phyloP scores from a whole-genome alignment of 2,329 filamentous ascomycete species.

The Truncatella angustata region DNA sequence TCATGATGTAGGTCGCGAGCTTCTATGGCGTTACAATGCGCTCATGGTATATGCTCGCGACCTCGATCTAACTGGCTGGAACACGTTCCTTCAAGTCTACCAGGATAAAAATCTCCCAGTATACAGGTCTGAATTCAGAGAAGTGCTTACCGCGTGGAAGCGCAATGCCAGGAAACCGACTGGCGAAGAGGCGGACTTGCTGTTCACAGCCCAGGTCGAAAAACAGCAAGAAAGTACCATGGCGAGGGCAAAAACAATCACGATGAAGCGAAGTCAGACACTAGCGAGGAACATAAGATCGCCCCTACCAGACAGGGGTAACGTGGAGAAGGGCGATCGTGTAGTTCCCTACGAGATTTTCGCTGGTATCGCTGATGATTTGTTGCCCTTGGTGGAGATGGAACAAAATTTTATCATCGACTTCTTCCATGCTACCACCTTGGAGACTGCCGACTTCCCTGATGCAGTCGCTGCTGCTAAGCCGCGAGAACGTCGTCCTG shows the following conservation, averaged over 20 bases:
- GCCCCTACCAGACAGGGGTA: slow-evolving; percentile 54
- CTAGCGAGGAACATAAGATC: slow-evolving; percentile 71
- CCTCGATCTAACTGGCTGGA: slow-evolving; percentile 79
- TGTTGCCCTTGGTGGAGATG: slow-evolving; percentile 79
- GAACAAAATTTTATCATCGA: slow-evolving; percentile 98
- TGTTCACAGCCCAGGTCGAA: slow-evolving; percentile 83
- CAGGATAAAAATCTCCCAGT: slow-evolving; percentile 72
- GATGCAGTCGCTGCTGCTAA: slow-evolving; percentile 68
- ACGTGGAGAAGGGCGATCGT: slow-evolving; percentile 61
- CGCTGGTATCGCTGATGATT: slow-evolving; percentile 73
- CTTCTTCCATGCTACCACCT: slow-evolving; percentile 91
- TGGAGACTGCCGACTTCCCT: slow-evolving; percentile 77
- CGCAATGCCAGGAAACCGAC: slow-evolving; percentile 71
- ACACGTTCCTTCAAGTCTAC: slow-evolving; percentile 75
- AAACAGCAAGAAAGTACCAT: slow-evolving; percentile 79
- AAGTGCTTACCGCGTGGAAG: slow-evolving; percentile 77
- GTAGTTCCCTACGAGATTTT: slow-evolving; percentile 81
- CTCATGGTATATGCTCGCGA: slow-evolving; percentile 87
- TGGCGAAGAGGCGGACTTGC: slow-evolving; percentile 75
- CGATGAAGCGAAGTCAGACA: slow-evolving; percentile 90
- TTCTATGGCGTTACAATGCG: slow-evolving; percentile 85
- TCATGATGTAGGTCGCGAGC: slow-evolving; percentile 68
- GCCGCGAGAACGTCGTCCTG: slow-evolving; percentile 67
- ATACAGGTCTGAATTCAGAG: slow-evolving; percentile 80
- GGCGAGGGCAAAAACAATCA: slow-evolving; percentile 81